Evolutionary conservation across 441 rosid genomes (phyloP), one percentile per base, ranked within the genome.

Genomic region (Brassica balearica): DNA sequence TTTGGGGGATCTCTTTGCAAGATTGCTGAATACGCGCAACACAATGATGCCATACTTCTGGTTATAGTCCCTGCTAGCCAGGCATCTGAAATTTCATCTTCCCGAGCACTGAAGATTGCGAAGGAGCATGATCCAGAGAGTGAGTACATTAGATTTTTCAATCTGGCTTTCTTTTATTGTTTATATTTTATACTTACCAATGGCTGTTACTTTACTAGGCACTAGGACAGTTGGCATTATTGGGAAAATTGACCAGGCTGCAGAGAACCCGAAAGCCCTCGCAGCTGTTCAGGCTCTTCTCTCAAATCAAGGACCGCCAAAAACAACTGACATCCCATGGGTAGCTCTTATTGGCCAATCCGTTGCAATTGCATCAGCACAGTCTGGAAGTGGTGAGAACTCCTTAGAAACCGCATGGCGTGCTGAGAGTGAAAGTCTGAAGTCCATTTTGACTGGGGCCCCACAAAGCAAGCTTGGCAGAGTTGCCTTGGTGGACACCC

Each of bases 341-440:
- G 95, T 93, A 84, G 99, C 98, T 75, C 83, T 95, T 83, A 93
- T 95, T 77, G 99, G 99, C 32, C 99, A 95, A 76, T 90, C 99
- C 66, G 98, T 95, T 56, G 79, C 99, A 15, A 93, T 95, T 12
- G 93, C 97, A 66, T 87, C 99, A 69, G 88, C 94, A 58, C 91
- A 90, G 79, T 87, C 98, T 72, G 97, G 92, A 65, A 82, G 87
- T 74, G 85, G 84, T 38, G 98, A 95, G 78, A 95, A 84, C 83
- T 91, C 99, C 69, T 87, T 95, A 79, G 99, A 95, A 85, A 92
- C 94, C 75, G 99, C 99, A 56, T 93, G 99, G 99, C 88, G 89
- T 53, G 98, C 97, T 15, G 98, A 95, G 91, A 93, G 87, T 76
- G 99, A 93, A 82, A 95, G 96, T 83, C 84, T 95, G 1, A 95